A percentile compares a stretch with the other conserved stretches of the same genome.
phyloP scores from a whole-genome alignment of 371 early-diverging fungal genomes.

The Mortierella sp. region DNA sequence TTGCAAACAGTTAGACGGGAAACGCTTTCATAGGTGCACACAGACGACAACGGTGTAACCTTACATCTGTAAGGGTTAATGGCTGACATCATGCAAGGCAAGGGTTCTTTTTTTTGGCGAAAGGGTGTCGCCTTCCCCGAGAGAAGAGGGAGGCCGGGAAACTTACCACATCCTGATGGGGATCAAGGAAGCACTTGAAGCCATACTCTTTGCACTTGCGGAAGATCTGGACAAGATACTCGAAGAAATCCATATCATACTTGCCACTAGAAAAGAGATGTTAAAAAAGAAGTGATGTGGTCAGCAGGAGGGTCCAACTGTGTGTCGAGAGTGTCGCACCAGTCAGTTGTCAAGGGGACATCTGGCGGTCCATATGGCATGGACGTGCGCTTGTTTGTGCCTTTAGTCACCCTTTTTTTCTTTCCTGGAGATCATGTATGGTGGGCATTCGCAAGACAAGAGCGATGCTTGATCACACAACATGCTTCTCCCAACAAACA shows the following conservation, averaged over 20 bases:
- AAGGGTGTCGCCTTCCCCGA: neutral
- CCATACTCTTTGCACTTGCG: conserved; percentile 74
- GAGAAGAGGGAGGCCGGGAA: neutral
- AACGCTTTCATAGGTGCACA: neutral
- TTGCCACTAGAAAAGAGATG: conserved; percentile 66
- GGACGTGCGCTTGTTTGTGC: neutral
- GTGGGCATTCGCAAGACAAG: neutral
- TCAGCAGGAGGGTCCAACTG: conserved; percentile 14
- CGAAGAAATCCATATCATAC: conserved; percentile 88
- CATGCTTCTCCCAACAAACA: neutral
- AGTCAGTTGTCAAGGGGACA: neutral
- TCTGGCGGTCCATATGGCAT: neutral
- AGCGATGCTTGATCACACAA: neutral
- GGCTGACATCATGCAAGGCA: neutral
- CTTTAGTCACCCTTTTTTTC: neutral
- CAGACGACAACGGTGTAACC: neutral
- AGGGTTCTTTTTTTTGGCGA: neutral
- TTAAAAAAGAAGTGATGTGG: conserved; percentile 6
- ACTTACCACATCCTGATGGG: conserved; percentile 82
- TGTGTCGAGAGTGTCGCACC: neutral
- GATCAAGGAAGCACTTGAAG: conserved; percentile 86
- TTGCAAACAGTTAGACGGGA: neutral
- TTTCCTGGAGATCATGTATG: neutral
- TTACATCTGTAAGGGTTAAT: neutral
- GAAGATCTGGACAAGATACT: conserved; percentile 78